Percentiles rank a stretch among this genome's conserved stretches.
These are phyloP conservation scores for Thermomucor indicae-seudaticae DNA, from an alignment of 371 early-diverging fungal species.

Conservation along the genomic window DNA sequence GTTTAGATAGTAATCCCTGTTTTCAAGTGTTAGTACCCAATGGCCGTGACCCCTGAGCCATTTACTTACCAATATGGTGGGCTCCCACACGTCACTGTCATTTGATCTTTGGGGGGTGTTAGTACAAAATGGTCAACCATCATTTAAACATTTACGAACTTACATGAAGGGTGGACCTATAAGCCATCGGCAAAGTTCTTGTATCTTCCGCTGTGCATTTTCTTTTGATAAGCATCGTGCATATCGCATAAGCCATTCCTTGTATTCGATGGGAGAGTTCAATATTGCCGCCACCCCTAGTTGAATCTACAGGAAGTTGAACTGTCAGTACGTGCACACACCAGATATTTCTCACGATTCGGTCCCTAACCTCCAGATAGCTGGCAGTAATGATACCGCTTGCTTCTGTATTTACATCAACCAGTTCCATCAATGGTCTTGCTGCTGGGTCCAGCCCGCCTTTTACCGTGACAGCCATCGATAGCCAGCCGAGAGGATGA, in stretches of 20 bases:
- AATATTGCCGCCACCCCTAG: constrained; percentile 57
- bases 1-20: constrained; percentile 33
- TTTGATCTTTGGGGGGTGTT: constrained; percentile 2
- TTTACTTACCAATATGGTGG: constrained; percentile 31
- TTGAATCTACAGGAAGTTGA: constrained; percentile 45
- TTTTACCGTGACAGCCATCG: constrained; percentile 11
- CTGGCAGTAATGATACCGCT: constrained; percentile 24
- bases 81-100: constrained; percentile 30
- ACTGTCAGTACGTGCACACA: neutral
- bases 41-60: too few species aligned
- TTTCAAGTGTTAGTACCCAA: neutral
- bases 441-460: constrained; percentile 23
- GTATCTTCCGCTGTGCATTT: constrained; percentile 52
- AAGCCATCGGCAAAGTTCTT: constrained; percentile 72
- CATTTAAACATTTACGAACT: neutral
- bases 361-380: constrained; percentile 26
- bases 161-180: constrained; percentile 58
- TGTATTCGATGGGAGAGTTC: constrained; percentile 61
- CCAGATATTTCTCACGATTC: neutral
- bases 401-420: constrained; percentile 14
- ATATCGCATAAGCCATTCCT: constrained; percentile 63
- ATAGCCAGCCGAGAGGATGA: constrained; percentile 36
- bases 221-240: constrained; percentile 67
- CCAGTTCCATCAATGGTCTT: constrained; percentile 17
- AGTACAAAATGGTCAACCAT: neutral